Percentiles rank a stretch among this genome's conserved stretches.
Conservation (phyloP, 148 eudicot species). For the Bassia scoparia region DNA sequence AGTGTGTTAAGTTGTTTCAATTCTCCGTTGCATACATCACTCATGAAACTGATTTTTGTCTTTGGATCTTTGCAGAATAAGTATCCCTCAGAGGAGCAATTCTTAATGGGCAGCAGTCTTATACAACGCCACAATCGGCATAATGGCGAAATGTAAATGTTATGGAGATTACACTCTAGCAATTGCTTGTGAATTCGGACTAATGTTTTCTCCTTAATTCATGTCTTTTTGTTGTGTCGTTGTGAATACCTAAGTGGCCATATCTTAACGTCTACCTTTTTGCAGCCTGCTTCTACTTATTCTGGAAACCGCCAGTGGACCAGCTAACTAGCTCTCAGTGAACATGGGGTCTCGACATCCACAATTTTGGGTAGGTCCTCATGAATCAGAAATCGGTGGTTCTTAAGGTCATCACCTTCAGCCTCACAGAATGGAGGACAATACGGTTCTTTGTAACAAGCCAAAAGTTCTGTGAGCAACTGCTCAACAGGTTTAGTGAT, state of each 20-base stretch:
- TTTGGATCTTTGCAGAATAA: slow-evolving; percentile 24
- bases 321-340: slow-evolving; percentile 41
- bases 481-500: slow-evolving; percentile 63
- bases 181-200: neutral
- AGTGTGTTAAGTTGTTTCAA: too few species aligned
- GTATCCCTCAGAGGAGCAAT: slow-evolving; percentile 54
- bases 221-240: neutral
- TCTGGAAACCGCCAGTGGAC: slow-evolving; percentile 34
- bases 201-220: neutral
- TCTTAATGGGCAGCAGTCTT: slow-evolving; percentile 49
- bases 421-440: slow-evolving; percentile 68
- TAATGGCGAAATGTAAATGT: slow-evolving; percentile 52
- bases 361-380: slow-evolving; percentile 44
- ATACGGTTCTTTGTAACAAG: slow-evolving; percentile 67
- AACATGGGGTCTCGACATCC: slow-evolving; percentile 52
- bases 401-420: slow-evolving; percentile 54
- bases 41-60: neutral
- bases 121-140: slow-evolving; percentile 57
- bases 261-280: slow-evolving; percentile 4
- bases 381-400: slow-evolving; percentile 55
- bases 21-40: neutral
- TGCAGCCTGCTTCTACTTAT: slow-evolving; percentile 45
- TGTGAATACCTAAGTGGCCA: neutral
- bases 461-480: slow-evolving; percentile 46
- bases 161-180: neutral